These are phyloP conservation scores for Penicillium digitatum DNA, from an alignment of 2,329 filamentous ascomycete genomes.

Conservation along the genomic window DNA sequence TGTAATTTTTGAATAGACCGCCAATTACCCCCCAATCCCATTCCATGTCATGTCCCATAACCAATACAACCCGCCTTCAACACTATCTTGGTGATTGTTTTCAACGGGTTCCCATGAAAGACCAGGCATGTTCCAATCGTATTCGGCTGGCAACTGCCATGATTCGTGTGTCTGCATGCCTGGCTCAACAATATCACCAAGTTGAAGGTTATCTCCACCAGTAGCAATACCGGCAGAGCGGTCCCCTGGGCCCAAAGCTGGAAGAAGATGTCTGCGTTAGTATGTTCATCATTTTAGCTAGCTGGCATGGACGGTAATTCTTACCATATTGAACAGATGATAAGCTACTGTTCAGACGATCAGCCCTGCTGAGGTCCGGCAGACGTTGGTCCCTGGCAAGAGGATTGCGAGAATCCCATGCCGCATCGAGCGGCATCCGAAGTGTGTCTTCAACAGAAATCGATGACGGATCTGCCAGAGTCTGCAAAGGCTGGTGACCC, in stretches of 20 bases:
- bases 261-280: not conserved
- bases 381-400: slow-evolving; percentile 2
- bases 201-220: not conserved
- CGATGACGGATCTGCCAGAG: not conserved
- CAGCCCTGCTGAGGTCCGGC: slow-evolving; percentile 9
- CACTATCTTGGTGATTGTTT: slow-evolving; percentile 4
- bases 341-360: slow-evolving; percentile 25
- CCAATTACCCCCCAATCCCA: not conserved
- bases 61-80: slow-evolving; percentile 30
- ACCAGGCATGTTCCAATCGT: slow-evolving; percentile 10
- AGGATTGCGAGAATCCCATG: slow-evolving; percentile 6
- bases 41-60: slow-evolving; percentile 31
- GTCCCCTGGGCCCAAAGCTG: slow-evolving; percentile 13
- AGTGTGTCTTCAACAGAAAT: slow-evolving; percentile 27
- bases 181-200: not conserved
- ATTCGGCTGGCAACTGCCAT: slow-evolving; percentile 6
- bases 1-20: not conserved
- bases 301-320: not conserved
- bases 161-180: not conserved
- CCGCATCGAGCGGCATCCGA: slow-evolving; percentile 19
- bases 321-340: slow-evolving; percentile 25
- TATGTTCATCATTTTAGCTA: not conserved
- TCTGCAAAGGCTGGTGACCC: not conserved
- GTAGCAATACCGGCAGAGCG: not conserved
- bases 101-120: not conserved